Base-by-base conservation (phyloP, 148 eudicot species). In the Chenopodium formosanum region DNA sequence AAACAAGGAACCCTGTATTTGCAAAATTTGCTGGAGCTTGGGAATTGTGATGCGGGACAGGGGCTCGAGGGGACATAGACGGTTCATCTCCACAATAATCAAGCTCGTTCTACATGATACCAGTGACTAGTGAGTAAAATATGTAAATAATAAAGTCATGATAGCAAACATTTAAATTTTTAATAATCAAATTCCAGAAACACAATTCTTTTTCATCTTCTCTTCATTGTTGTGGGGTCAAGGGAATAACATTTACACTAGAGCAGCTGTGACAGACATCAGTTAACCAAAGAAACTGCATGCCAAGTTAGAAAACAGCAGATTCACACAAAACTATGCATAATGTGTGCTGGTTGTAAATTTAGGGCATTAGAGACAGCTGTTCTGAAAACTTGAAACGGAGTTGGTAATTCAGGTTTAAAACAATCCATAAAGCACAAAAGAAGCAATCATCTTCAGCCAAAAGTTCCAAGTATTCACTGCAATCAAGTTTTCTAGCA, bases 41-140 rank as follows among this genome's bases (percentile, higher is more conserved):
- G 56, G 89, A 1, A 70, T 73, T 34, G 46, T 79, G 79, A 68
- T 79, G 87, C 37, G 63, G 82, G 27, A 74, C 62, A 2, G 86
- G 85, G 31, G 87, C 87, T 78, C 86, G 83, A 63, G 89, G 87
- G 32, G 89, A 85, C 89, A 87, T 82, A 6, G 85, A 78, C 11
- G 82, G 80, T 80, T 87, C 89, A 31, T 87, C 89, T 74, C 79
- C 81, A 37, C 84, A 63, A 67, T 74, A 67, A 80, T 87, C 87
- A 34, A 87, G 82, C 80, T 85, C 89, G 56, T 78, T 78, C 89
- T 86, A 78, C 82, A 86, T 32, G 60, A 76, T 2, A 40, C 0
- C 77, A 84, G 53, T 70, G 53, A 69, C 40, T 47, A 75, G 70
- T 67, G 70, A 74, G 46, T 11, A 31, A 13, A 32, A 25, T 4